Evolutionary conservation across 2,329 filamentous ascomycete species (phyloP).

Genomic region (Phialophora macrospora): DNA sequence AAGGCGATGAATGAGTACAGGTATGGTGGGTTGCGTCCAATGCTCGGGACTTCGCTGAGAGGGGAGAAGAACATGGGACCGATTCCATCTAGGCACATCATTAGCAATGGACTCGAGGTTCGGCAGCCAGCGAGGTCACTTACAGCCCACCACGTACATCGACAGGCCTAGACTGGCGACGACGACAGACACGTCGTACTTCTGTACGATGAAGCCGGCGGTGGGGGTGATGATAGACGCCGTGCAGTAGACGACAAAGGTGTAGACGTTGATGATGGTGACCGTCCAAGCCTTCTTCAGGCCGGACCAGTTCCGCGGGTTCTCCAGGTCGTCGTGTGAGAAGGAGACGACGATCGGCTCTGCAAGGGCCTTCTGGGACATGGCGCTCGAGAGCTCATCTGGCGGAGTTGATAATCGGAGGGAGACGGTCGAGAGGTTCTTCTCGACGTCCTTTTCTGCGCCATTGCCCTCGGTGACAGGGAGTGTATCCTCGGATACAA

Average conservation of each 20-base stretch:
- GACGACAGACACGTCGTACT: conserved; percentile 41
- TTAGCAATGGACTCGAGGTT: not conserved
- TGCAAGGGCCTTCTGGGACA: conserved; percentile 16
- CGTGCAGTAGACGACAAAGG: conserved; percentile 47
- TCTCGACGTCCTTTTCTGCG: conserved; percentile 19
- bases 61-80: conserved; percentile 69
- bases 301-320: conserved; percentile 49
- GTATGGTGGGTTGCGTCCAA: conserved; percentile 72
- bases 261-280: conserved; percentile 47
- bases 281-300: conserved; percentile 49
- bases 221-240: conserved; percentile 44
- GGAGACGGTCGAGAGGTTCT: conserved; percentile 13
- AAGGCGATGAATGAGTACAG: conserved; percentile 71
- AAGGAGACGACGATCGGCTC: conserved; percentile 43
- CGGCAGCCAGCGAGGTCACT: conserved; percentile 1
- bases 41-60: conserved; percentile 67
- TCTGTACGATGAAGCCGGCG: conserved; percentile 35
- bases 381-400: conserved; percentile 11
- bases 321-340: conserved; percentile 53
- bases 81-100: conserved; percentile 51
- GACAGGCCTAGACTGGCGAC: conserved; percentile 44
- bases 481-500: conserved; percentile 14
- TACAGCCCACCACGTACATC: conserved; percentile 43
- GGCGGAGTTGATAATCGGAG: conserved; percentile 15
- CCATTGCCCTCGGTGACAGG: not conserved